These are phyloP conservation scores for Ampelomyces quisqualis DNA, from an alignment of 2,329 filamentous ascomycete species.

Conservation along the genomic window DNA sequence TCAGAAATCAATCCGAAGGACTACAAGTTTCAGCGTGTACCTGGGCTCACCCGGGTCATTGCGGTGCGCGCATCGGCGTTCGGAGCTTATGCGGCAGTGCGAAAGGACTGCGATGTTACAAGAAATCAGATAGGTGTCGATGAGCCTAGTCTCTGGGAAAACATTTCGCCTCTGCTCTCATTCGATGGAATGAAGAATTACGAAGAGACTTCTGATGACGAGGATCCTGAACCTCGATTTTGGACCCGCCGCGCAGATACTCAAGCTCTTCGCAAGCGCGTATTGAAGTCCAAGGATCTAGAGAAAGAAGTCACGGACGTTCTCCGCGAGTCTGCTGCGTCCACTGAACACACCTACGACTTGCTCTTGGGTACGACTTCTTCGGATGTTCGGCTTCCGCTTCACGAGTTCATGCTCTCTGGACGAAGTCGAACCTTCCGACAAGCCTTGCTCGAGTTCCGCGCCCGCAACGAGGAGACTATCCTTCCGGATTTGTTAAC, in stretches of 20 bases:
- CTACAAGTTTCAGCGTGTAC: conserved; percentile 92
- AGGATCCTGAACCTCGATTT: conserved; percentile 50
- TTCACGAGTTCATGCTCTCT: conserved; percentile 78
- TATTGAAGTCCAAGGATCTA: conserved; percentile 64
- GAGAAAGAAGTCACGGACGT: conserved; percentile 62
- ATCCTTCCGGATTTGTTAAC: conserved; percentile 62
- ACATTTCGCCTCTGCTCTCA: conserved; percentile 69
- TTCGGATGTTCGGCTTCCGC: conserved; percentile 72
- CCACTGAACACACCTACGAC: conserved; percentile 49
- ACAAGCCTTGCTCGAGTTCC: conserved; percentile 59
- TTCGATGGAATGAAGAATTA: conserved; percentile 60
- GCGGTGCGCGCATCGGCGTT: conserved; percentile 85
- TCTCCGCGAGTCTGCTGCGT: conserved; percentile 29
- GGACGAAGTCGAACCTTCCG: conserved; percentile 69
- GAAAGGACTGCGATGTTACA: conserved; percentile 81
- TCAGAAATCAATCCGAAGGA: conserved; percentile 71
- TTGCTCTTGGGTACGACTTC: conserved; percentile 54
- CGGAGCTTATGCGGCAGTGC: conserved; percentile 84
- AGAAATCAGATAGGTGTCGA: conserved; percentile 68
- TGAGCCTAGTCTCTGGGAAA: conserved; percentile 69
- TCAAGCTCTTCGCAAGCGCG: conserved; percentile 56
- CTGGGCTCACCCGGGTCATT: conserved; percentile 80
- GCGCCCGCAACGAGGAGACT: conserved; percentile 56
- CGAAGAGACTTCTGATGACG: conserved; percentile 46
- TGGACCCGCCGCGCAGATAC: conserved; percentile 53